A percentile compares a stretch with the other conserved stretches of the same genome.
Evolutionary conservation across 2,329 filamentous ascomycete genomes (phyloP).

Genomic region (Apiospora sp.): DNA sequence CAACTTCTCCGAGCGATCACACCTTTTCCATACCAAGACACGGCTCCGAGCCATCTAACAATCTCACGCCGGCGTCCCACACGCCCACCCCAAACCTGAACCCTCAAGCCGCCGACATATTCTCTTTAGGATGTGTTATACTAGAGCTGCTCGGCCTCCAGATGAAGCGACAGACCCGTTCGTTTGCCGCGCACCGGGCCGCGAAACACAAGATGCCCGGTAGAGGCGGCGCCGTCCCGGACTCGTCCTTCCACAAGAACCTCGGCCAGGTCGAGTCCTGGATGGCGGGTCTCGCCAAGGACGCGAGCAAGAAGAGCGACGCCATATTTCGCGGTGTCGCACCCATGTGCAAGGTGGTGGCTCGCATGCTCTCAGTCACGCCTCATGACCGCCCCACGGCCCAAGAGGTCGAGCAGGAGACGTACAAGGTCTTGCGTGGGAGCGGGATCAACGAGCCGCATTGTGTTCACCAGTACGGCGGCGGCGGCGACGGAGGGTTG

Average conservation of each 20-base stretch:
- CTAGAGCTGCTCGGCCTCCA: conserved; percentile 75
- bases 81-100: conserved; percentile 54
- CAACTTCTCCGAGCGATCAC: conserved; percentile 46
- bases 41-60: conserved; percentile 37
- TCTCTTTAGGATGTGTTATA: conserved; percentile 76
- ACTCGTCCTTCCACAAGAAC: conserved; percentile 78
- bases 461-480: conserved; percentile 59
- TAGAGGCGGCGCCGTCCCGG: conserved; percentile 67
- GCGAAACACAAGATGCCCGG: conserved; percentile 68
- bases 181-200: conserved; percentile 72
- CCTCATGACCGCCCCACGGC: conserved; percentile 62
- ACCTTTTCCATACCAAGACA: conserved; percentile 43
- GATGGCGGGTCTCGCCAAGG: conserved; percentile 68
- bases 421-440: conserved; percentile 61
- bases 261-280: conserved; percentile 72
- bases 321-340: conserved; percentile 58
- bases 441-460: conserved; percentile 59
- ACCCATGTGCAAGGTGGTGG: conserved; percentile 60
- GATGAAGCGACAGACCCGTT: conserved; percentile 70
- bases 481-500: conserved; percentile 28
- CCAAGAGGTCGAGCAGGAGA: conserved; percentile 57
- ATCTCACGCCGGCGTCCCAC: conserved; percentile 45
- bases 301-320: conserved; percentile 61
- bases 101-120: conserved; percentile 72
- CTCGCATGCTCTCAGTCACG: conserved; percentile 61